Conservation (phyloP, 73 alveolate species). For the Stentor roeselii region DNA sequence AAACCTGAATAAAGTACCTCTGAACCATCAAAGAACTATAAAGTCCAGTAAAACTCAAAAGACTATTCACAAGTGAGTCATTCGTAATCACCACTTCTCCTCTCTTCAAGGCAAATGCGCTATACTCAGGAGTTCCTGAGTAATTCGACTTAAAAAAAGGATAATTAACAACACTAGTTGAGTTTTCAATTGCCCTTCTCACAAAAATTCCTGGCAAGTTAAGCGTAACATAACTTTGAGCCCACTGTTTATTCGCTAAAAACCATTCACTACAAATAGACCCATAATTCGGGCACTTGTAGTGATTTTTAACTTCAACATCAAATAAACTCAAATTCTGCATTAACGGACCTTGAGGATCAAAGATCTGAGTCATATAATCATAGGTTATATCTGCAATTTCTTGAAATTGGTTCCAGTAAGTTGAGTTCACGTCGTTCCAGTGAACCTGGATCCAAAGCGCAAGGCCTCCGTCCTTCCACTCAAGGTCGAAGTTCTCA, state of each 20-base stretch:
- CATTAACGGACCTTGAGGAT: not conserved
- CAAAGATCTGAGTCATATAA: not conserved
- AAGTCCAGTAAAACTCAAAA: not conserved
- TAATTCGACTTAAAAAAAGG: not conserved
- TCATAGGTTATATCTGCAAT: not conserved
- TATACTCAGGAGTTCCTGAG: conserved; percentile 1
- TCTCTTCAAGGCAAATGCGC: conserved; percentile 6
- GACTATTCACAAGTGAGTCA: not conserved
- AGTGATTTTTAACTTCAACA: conserved; percentile 5
- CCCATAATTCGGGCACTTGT: conserved; percentile 23
- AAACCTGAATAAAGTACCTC: not conserved
- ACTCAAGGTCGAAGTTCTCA: not conserved
- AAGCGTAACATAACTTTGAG: not conserved
- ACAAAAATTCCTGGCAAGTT: not conserved
- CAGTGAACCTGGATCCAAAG: conserved; percentile 17
- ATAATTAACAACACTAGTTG: not conserved
- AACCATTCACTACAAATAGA: not conserved
- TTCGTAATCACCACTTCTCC: not conserved
- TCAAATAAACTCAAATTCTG: not conserved
- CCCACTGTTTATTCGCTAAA: conserved; percentile 27
- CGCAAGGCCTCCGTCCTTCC: not conserved
- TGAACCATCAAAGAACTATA: not conserved
- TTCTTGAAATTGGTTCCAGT: not conserved
- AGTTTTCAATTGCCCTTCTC: not conserved
- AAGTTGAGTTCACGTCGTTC: not conserved